Percentiles rank a stretch among this genome's conserved stretches.
Evolutionary conservation across 2,329 filamentous ascomycete species (phyloP).

Genomic region (Tolypocladium inflatum): DNA sequence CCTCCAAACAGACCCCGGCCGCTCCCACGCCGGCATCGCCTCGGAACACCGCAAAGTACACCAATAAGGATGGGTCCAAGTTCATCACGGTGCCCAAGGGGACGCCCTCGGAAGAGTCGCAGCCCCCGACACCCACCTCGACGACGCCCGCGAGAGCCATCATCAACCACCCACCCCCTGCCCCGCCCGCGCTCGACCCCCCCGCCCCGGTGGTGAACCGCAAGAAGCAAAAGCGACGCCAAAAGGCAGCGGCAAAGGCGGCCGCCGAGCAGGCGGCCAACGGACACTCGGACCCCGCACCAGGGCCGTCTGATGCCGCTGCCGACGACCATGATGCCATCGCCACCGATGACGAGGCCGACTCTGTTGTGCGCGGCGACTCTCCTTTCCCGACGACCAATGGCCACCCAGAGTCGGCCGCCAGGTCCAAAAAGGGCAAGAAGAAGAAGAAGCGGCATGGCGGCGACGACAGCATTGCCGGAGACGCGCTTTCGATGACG

Average conservation of each 20-base stretch:
- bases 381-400: constrained; percentile 17
- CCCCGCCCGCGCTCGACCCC: constrained; percentile 14
- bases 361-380: constrained; percentile 26
- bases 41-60: constrained; percentile 49
- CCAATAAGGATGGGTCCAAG: constrained; percentile 60
- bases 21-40: constrained; percentile 41
- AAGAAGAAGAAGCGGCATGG: constrained; percentile 58
- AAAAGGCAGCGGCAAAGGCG: constrained; percentile 70
- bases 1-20: constrained; percentile 42
- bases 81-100: constrained; percentile 56
- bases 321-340: constrained; percentile 39
- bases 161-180: constrained; percentile 18
- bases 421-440: constrained; percentile 50
- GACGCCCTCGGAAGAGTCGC: constrained; percentile 40
- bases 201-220: constrained; percentile 58
- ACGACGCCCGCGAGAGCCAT: constrained; percentile 16
- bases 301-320: constrained; percentile 14
- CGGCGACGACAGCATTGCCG: constrained; percentile 10
- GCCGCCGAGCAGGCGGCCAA: constrained; percentile 33
- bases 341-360: constrained; percentile 43
- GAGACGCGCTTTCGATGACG: constrained; percentile 2
- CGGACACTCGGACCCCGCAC: constrained; percentile 28
- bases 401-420: constrained; percentile 15
- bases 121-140: constrained; percentile 40
- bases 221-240: constrained; percentile 90